Evolutionary conservation across 805 yeast genomes (phyloP), one percentile per base, ranked within the genome.

Genomic region (Metschnikowia amazonensis): DNA sequence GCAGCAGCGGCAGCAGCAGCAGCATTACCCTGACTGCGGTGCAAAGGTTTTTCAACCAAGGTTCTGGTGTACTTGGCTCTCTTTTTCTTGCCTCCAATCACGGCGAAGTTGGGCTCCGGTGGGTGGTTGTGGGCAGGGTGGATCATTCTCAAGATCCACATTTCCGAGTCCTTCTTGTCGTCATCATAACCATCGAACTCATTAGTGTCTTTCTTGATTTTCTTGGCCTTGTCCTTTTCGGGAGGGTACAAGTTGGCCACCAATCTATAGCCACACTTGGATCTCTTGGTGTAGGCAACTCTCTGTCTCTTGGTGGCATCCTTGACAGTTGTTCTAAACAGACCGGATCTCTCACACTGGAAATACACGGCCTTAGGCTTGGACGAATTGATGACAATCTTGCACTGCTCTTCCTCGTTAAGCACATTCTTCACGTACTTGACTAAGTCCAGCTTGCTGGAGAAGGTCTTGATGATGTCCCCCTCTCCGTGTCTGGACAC

Each of bases 311-410:
- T 70, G 40, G 69, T 53, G 20, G 72, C 62, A 42, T 70, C 76
- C 57, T 72, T 71, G 43, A 72, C 77, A 3, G 77, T 72, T 33
- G 77, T 72, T 58, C 77, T 60, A 49, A 70, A 72, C 28, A 66
- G 60, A 2, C 77, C 77, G 5, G 72, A 66, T 38, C 75, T 55
- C 54, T 72, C 77, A 54, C 75, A 72, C 57, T 70, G 75, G 59
- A 71, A 72, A 58, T 72, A 72, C 18, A 72, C 73, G 5, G 77
- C 77, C 57, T 72, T 70, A 18, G 75, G 75, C 58, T 72, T 72
- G 23, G 75, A 69, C 24, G 74, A 68, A 57, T 69, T 70, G 57
- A 72, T 71, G 35, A 72, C 77, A 56, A 72, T 70, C 55, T 70
- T 66, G 56, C 76, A 71, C 48, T 57, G 57, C 53, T 61, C 65